Evolutionary conservation across 129 eudicot genomes (phyloP).

Genomic region (Escallonia herrerae): DNA sequence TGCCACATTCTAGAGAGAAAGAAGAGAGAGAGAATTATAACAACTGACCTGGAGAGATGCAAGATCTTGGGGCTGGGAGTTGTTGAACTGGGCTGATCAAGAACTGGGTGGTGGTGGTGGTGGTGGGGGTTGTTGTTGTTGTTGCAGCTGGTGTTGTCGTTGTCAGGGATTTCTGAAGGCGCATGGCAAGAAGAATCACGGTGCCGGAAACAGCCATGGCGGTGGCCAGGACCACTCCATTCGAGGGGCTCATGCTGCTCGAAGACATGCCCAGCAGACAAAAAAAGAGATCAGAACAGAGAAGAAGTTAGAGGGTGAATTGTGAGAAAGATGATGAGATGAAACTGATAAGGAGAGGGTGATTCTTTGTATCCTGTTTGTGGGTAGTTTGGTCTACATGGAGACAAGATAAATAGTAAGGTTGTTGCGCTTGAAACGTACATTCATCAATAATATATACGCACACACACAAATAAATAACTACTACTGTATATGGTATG

Average conservation of each 20-base stretch:
- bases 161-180: constrained; percentile 45
- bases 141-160: constrained; percentile 8
- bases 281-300: constrained; percentile 6
- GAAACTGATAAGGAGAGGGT: background rate
- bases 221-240: constrained; percentile 62
- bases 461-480: no score
- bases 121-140: no score
- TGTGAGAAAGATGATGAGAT: constrained; percentile 1
- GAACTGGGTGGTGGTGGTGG: constrained; percentile 27
- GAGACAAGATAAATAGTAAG: no score
- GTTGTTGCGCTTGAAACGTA: no score
- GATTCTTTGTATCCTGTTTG: background rate
- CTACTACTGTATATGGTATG: no score
- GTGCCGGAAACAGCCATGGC: constrained; percentile 91
- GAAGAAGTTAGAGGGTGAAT: constrained; percentile 5
- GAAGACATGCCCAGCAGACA: constrained; percentile 43
- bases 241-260: constrained; percentile 33
- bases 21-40: background rate
- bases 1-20: no score
- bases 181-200: constrained; percentile 50
- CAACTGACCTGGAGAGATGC: constrained; percentile 59
- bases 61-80: constrained; percentile 36
- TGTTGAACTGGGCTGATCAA: constrained; percentile 4
- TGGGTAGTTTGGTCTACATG: background rate
- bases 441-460: no score